Conservation (phyloP, 2,329 filamentous ascomycete species). For the Didymellaceae sp. region DNA sequence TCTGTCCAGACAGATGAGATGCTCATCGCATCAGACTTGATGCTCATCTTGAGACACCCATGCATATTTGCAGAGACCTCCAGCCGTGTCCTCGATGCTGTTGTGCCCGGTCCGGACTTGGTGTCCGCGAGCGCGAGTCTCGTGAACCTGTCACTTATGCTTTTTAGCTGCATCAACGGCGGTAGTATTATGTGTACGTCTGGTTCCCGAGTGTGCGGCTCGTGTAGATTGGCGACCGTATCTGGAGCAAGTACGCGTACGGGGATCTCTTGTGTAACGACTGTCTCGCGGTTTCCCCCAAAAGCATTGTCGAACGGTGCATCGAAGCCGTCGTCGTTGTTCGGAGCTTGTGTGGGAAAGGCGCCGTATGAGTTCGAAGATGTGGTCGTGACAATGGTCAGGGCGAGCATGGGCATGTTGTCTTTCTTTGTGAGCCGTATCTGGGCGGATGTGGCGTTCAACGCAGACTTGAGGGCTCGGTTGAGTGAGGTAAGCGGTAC, state of each 20-base stretch:
- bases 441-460: constrained; percentile 79
- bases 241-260: constrained; percentile 84
- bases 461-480: constrained; percentile 87
- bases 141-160: constrained; percentile 93
- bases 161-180: constrained; percentile 84
- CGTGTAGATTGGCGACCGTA: constrained; percentile 89
- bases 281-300: constrained; percentile 77
- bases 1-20: constrained; percentile 87
- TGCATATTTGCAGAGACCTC: constrained; percentile 95
- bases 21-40: constrained; percentile 81
- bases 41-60: constrained; percentile 78
- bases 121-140: constrained; percentile 65
- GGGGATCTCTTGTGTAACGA: constrained; percentile 96
- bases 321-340: constrained; percentile 38
- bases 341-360: constrained; percentile 36
- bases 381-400: constrained; percentile 83
- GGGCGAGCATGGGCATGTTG: constrained; percentile 80
- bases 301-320: constrained; percentile 33
- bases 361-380: constrained; percentile 57
- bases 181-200: constrained; percentile 94
- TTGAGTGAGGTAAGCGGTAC: constrained; percentile 87
- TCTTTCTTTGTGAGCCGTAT: constrained; percentile 94
- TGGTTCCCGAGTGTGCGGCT: constrained; percentile 87
- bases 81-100: constrained; percentile 61
- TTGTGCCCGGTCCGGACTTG: constrained; percentile 46